Conservation (phyloP, 2,329 filamentous ascomycete genomes). For the Xylaria polymorpha region DNA sequence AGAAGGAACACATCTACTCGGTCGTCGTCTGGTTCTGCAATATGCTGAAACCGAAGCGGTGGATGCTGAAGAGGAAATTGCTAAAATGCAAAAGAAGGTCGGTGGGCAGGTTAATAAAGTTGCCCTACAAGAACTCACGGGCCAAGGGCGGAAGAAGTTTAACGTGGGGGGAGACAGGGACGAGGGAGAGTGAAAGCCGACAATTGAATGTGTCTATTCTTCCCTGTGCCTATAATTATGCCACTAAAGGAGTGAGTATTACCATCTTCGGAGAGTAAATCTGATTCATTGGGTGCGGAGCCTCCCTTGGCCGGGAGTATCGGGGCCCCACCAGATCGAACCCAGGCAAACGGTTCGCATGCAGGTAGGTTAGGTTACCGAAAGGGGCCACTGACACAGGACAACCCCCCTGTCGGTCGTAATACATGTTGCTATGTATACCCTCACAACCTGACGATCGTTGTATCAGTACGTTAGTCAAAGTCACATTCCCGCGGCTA, state of each 20-base stretch:
- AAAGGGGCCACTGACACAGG: constrained; percentile 39
- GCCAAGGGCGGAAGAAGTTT: constrained; percentile 86
- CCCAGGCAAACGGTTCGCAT: constrained; percentile 41
- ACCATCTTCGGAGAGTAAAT: constrained; percentile 43
- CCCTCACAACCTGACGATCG: constrained; percentile 40
- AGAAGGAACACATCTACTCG: constrained; percentile 91
- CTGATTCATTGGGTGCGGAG: constrained; percentile 43
- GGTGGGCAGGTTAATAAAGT: constrained; percentile 91
- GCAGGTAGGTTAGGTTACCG: constrained; percentile 31
- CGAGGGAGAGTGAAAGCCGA: constrained; percentile 57
- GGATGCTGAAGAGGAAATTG: constrained; percentile 95
- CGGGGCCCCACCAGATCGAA: constrained; percentile 24
- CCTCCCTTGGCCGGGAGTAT: constrained; percentile 44
- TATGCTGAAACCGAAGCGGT: constrained; percentile 89
- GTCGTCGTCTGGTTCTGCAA: constrained; percentile 88
- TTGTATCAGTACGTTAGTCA: constrained; percentile 48
- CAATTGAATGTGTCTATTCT: constrained; percentile 47
- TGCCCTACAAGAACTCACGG: constrained; percentile 87
- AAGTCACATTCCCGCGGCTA: constrained; percentile 49
- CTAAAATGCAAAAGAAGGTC: constrained; percentile 96
- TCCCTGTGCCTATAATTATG: constrained; percentile 45
- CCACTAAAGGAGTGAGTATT: constrained; percentile 45
- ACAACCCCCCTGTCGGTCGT: constrained; percentile 35
- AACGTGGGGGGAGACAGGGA: constrained; percentile 80
- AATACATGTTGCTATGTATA: constrained; percentile 39